Percentiles rank a stretch among this genome's conserved stretches.
phyloP scores from a whole-genome alignment of 2,329 filamentous ascomycete genomes.

The Amauroascus niger region DNA sequence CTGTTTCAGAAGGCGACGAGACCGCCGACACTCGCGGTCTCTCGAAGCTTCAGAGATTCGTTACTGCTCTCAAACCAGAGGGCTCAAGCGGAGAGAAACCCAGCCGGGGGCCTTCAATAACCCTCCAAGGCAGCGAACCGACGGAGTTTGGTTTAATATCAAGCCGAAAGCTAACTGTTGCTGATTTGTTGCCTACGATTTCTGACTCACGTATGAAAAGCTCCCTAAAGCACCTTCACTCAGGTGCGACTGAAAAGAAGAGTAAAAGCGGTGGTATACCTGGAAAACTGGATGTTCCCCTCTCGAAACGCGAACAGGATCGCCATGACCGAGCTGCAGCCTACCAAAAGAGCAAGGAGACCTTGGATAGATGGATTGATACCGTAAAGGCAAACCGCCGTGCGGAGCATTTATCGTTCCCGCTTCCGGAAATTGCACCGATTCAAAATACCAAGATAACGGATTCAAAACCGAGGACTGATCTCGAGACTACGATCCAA shows the following conservation, averaged over 20 bases:
- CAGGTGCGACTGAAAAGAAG: slow-evolving; percentile 28
- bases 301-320: slow-evolving; percentile 79
- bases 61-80: slow-evolving; percentile 52
- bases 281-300: slow-evolving; percentile 68
- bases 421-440: slow-evolving; percentile 62
- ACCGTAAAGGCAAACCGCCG: slow-evolving; percentile 90
- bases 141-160: slow-evolving; percentile 50
- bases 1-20: slow-evolving; percentile 40
- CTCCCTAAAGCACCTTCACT: slow-evolving; percentile 61
- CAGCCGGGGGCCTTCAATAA: slow-evolving; percentile 28
- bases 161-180: slow-evolving; percentile 60
- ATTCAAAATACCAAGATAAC: slow-evolving; percentile 47
- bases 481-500: slow-evolving; percentile 77
- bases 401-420: slow-evolving; percentile 83
- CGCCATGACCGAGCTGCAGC: slow-evolving; percentile 70
- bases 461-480: slow-evolving; percentile 57
- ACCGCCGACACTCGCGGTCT: slow-evolving; percentile 44
- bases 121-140: slow-evolving; percentile 53
- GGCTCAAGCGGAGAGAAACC: slow-evolving; percentile 28
- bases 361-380: slow-evolving; percentile 81
- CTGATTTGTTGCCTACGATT: slow-evolving; percentile 63
- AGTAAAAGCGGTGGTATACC: slow-evolving; percentile 47
- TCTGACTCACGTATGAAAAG: slow-evolving; percentile 68
- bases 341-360: slow-evolving; percentile 84
- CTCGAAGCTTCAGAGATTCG: slow-evolving; percentile 57